Evolutionary conservation across 768 basidiomycete genomes (phyloP).

Genomic region (Clavaria fumosa): DNA sequence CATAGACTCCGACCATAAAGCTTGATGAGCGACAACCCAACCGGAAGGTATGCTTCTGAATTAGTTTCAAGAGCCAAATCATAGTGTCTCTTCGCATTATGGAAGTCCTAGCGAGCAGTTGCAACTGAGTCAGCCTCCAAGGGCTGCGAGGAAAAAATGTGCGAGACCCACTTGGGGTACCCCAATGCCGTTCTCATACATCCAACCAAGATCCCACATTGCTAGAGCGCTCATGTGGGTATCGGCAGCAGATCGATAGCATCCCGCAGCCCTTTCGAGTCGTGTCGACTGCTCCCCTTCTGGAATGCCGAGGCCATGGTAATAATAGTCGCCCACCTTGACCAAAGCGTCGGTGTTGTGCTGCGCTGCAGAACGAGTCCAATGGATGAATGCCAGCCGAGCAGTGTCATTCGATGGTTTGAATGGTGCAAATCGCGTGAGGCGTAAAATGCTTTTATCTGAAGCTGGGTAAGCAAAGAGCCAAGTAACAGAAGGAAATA

Average conservation of each 20-base stretch:
- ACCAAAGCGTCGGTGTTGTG: slow-evolving; percentile 93
- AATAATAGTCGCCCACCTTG: slow-evolving; percentile 97
- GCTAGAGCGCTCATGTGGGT: slow-evolving; percentile 87
- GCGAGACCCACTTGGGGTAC: slow-evolving; percentile 52
- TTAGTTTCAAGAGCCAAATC: slow-evolving; percentile 83
- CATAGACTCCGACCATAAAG: slow-evolving; percentile 74
- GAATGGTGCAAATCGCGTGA: slow-evolving; percentile 51
- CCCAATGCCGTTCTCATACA: slow-evolving; percentile 95
- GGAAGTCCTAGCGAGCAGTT: slow-evolving; percentile 60
- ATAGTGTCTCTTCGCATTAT: slow-evolving; percentile 92
- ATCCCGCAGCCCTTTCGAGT: slow-evolving; percentile 83
- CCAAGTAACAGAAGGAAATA: slow-evolving; percentile 1
- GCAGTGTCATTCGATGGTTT: slow-evolving; percentile 76
- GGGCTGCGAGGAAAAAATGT: background rate
- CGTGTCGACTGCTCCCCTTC: slow-evolving; percentile 48
- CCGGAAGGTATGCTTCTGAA: slow-evolving; percentile 77
- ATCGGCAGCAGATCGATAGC: slow-evolving; percentile 89
- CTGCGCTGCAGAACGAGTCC: slow-evolving; percentile 89
- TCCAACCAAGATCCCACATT: slow-evolving; percentile 98
- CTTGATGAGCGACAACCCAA: slow-evolving; percentile 66
- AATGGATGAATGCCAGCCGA: slow-evolving; percentile 73
- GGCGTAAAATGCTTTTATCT: slow-evolving; percentile 60
- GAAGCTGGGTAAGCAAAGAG: slow-evolving; percentile 1
- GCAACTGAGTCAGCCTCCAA: background rate
- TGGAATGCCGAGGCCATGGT: slow-evolving; percentile 70